phyloP scores from a whole-genome alignment of 257 asterid genomes.

The Solanum verrucosum region DNA sequence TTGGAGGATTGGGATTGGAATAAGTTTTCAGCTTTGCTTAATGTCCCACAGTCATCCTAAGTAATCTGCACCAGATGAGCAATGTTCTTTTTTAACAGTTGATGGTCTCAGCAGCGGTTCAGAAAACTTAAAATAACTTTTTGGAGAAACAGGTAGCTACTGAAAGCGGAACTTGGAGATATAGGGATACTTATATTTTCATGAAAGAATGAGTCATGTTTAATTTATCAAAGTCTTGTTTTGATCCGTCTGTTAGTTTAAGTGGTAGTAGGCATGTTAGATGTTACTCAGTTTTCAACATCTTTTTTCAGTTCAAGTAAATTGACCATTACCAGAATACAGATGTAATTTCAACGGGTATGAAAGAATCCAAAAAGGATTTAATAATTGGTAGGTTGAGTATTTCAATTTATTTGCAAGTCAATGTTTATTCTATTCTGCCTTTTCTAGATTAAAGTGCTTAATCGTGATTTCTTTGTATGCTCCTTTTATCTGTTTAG shows the following conservation, averaged over 20 bases:
- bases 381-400: background rate
- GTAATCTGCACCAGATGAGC: slow-evolving; percentile 25
- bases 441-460: background rate
- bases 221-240: background rate
- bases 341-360: background rate
- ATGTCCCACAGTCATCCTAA: slow-evolving; percentile 58
- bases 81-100: background rate
- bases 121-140: background rate
- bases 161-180: background rate
- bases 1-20: slow-evolving; percentile 42
- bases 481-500: background rate
- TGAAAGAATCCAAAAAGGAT: background rate
- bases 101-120: background rate
- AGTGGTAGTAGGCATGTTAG: background rate
- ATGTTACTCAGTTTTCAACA: background rate
- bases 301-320: background rate
- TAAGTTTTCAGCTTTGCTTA: slow-evolving; percentile 17
- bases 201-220: background rate
- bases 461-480: background rate
- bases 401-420: background rate
- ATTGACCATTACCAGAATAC: background rate
- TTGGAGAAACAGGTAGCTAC: background rate
- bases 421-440: background rate
- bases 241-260: background rate
- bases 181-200: background rate